A percentile compares a stretch with the other conserved stretches of the same genome.
phyloP scores from a whole-genome alignment of 2,329 filamentous ascomycete genomes.

The Cordyceps fumosorosea region DNA sequence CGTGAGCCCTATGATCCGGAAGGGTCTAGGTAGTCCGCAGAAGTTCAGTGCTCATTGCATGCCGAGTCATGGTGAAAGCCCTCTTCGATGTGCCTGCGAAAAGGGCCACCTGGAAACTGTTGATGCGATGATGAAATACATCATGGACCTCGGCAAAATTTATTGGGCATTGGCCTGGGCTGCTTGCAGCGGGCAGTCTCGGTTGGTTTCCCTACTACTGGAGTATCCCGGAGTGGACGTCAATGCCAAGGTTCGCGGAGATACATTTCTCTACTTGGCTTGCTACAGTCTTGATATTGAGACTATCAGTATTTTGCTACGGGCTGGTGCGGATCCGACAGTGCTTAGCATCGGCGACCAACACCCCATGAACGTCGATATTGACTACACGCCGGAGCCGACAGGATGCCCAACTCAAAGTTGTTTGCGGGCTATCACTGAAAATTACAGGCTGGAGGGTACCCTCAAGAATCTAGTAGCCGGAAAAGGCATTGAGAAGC shows the following conservation, averaged over 20 bases:
- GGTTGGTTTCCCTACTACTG: background rate
- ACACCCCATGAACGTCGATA: background rate
- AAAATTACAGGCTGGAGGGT: background rate
- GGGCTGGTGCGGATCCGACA: slow-evolving; percentile 21
- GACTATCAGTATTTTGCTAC: background rate
- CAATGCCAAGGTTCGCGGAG: background rate
- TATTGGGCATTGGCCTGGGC: slow-evolving; percentile 8
- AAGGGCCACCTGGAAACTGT: background rate
- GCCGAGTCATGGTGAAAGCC: background rate
- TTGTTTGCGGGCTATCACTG: background rate
- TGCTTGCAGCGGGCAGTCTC: background rate
- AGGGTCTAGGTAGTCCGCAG: background rate
- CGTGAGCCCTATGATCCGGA: background rate
- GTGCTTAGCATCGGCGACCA: background rate
- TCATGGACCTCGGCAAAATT: background rate
- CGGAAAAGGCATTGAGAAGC: background rate
- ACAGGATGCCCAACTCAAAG: background rate
- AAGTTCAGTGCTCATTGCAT: background rate
- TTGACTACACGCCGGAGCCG: background rate
- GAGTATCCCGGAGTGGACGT: background rate
- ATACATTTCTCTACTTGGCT: background rate
- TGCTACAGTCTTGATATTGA: background rate
- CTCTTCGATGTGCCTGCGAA: background rate
- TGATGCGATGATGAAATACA: background rate
- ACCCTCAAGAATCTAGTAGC: background rate